Percentiles rank a stretch among this genome's conserved stretches.
phyloP scores from a whole-genome alignment of 2,329 filamentous ascomycete species.

The Penicillium psychrosexuale region DNA sequence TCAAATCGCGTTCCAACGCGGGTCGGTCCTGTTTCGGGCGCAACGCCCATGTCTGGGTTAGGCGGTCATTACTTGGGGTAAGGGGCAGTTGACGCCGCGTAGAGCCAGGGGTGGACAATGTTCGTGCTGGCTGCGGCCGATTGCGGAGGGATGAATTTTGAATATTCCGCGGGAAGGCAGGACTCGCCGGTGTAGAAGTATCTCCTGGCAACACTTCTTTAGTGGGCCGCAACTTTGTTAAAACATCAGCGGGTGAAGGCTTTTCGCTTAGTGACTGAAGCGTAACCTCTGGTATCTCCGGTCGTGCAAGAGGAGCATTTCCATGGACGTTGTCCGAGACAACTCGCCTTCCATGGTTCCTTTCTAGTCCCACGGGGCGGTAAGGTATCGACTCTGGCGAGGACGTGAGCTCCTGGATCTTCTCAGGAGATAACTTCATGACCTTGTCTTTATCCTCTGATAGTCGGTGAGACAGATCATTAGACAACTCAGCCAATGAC shows the following conservation, averaged over 20 bases:
- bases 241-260: slow-evolving; percentile 17
- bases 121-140: slow-evolving; percentile 32
- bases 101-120: slow-evolving; percentile 38
- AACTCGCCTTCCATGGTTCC: slow-evolving; percentile 21
- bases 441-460: slow-evolving; percentile 38
- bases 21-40: slow-evolving; percentile 34
- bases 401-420: slow-evolving; percentile 54
- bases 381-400: slow-evolving; percentile 55
- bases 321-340: slow-evolving; percentile 21
- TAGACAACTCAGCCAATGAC: slow-evolving; percentile 22
- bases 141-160: slow-evolving; percentile 25
- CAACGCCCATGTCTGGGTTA: slow-evolving; percentile 34
- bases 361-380: slow-evolving; percentile 35
- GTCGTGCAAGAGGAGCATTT: slow-evolving; percentile 1
- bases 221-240: slow-evolving; percentile 21
- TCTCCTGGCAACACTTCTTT: slow-evolving; percentile 29
- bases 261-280: slow-evolving; percentile 29
- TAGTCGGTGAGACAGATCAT: slow-evolving; percentile 22
- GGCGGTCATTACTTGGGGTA: slow-evolving; percentile 30
- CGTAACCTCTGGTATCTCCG: slow-evolving; percentile 15
- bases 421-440: slow-evolving; percentile 53
- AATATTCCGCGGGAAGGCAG: slow-evolving; percentile 16
- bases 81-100: slow-evolving; percentile 31
- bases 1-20: slow-evolving; percentile 34
- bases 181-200: slow-evolving; percentile 21